Evolutionary conservation across 225 moss, liverwort and hornwort species (phyloP), one percentile per base, ranked within the genome.

Genomic region (Ulota crispa): DNA sequence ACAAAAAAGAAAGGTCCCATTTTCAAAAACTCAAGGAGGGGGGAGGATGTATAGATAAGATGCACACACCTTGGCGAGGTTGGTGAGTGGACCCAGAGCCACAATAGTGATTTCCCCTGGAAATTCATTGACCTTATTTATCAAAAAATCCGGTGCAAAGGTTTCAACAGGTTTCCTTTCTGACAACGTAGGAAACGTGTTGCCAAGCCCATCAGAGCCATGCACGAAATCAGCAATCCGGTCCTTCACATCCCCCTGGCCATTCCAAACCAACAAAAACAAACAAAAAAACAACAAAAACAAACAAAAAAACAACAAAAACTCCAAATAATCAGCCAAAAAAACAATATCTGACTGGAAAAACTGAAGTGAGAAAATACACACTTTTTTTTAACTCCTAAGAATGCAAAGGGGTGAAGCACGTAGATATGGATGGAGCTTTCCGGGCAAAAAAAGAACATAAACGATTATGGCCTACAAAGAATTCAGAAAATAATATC

Each of bases 161-260:
- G 83, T 87, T 31, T 88, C 86, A 26, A 95, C 84, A 63, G 99
- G 91, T 77, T 91, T 91, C 84, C 93, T 82, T 47, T 91, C 91
- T n/a, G 99, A 91, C 55, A 89, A 85, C 63, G 84, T 67, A 26
- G 99, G 99, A 73, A 65, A 70, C 19, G 92, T 99, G 78, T 96
- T 93, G 79, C 99, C 99, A 53, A 99, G 93, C 53, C 99, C 99
- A 87, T 99, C 99, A 36, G 77, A 31, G 73, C 96, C 99, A 82
- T 96, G 99, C 73, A 99, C 94, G 85, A 99, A 95, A 82, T 94
- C 94, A 66, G 94, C 95, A 70, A 92, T 81, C 7, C 60, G 73
- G 0, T 86, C 82, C 83, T 95, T 95, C 81, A 73, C 70, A 75
- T 0, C 57, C 45, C 98, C 98, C 98, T 99, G 87, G 41, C 57